phyloP scores from a whole-genome alignment of 306 rosid species.

The Citrullus mucosospermus region DNA sequence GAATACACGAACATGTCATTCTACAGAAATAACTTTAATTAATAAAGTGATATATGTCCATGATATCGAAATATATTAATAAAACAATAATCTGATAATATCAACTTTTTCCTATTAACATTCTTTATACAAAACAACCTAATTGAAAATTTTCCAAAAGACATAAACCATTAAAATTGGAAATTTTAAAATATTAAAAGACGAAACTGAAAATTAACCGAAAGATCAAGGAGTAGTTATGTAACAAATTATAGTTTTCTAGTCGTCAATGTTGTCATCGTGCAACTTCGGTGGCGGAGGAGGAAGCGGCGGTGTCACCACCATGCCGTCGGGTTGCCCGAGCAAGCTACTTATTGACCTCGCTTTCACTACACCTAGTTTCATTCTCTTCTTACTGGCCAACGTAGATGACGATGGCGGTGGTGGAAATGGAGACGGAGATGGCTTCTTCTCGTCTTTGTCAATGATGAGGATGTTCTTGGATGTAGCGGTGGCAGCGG shows the following conservation, averaged over 20 bases:
- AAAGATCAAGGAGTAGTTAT: neutral
- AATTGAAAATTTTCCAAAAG: neutral
- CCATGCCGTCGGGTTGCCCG: slow-evolving; percentile 38
- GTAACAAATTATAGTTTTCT: neutral
- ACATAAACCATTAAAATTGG: neutral
- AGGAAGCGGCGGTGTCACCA: neutral
- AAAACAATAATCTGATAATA: neutral
- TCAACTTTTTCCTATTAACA: neutral
- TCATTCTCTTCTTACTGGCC: slow-evolving; percentile 8
- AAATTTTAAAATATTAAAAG: neutral
- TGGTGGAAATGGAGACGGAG: neutral
- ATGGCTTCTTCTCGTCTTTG: neutral
- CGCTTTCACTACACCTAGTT: slow-evolving; percentile 62
- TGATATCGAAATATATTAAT: neutral
- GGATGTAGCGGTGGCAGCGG: neutral
- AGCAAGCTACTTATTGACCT: slow-evolving; percentile 81
- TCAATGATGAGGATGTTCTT: neutral
- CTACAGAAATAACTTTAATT: too few species aligned
- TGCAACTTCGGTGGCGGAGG: neutral
- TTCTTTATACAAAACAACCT: neutral
- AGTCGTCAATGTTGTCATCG: neutral
- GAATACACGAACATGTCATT: too few species aligned
- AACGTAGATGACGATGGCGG: neutral
- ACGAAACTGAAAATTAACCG: neutral
- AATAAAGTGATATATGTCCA: neutral